phyloP scores from a whole-genome alignment of 306 rosid genomes.

The Bauhinia variegata region DNA sequence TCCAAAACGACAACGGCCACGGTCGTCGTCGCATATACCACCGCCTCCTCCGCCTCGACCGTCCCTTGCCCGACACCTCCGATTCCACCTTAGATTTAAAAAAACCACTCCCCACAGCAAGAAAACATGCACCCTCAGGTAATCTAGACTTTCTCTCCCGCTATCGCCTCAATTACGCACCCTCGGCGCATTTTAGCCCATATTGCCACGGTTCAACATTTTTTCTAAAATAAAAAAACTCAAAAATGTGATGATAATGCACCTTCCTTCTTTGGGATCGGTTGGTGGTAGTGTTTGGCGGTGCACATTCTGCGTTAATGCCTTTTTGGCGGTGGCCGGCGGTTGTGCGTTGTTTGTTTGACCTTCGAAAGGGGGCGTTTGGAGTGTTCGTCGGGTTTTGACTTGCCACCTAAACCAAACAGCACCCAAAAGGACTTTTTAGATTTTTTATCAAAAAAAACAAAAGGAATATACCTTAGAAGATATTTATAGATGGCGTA shows the following conservation, averaged over 20 bases:
- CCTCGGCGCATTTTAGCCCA: background rate
- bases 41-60: slow-evolving; percentile 45
- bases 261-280: no score
- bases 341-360: no score
- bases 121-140: slow-evolving; percentile 36
- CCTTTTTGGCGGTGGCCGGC: no score
- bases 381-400: background rate
- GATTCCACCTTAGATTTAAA: slow-evolving; percentile 58
- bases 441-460: no score
- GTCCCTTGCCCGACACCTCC: slow-evolving; percentile 52
- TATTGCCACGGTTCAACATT: background rate
- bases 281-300: background rate
- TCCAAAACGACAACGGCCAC: slow-evolving; percentile 21
- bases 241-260: no score
- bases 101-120: background rate
- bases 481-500: slow-evolving; percentile 30
- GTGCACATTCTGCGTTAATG: slow-evolving; percentile 5
- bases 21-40: background rate
- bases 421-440: background rate
- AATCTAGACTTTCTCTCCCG: background rate
- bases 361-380: background rate
- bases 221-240: no score
- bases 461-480: slow-evolving; percentile 1
- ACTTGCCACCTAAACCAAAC: slow-evolving; percentile 4
- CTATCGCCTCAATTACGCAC: background rate